These are phyloP conservation scores for Trametes cubensis DNA, from an alignment of 768 basidiomycete species.

Conservation along the genomic window DNA sequence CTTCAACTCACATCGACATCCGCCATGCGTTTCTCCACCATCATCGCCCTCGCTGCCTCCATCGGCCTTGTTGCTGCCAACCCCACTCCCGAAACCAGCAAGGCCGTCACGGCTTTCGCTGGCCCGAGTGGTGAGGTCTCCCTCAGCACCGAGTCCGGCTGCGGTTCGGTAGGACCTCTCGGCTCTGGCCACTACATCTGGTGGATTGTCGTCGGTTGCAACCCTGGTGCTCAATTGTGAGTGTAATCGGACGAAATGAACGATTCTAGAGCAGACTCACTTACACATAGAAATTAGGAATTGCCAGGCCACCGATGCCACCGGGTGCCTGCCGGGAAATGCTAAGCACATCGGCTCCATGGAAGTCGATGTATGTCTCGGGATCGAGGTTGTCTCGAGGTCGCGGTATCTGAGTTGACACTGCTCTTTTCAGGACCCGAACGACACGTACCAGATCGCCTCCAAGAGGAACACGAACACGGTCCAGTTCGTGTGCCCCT, in stretches of 20 bases:
- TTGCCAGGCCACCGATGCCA: constrained; percentile 12
- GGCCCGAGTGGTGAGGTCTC: constrained; percentile 4
- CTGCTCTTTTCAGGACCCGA: constrained; percentile 1
- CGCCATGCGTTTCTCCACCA: constrained; percentile 12
- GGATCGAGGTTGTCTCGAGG: too few relatives aligned
- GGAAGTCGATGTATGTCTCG: constrained; percentile 10
- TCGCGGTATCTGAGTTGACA: too few relatives aligned
- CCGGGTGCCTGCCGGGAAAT: constrained; percentile 7
- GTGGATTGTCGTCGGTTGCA: constrained; percentile 4
- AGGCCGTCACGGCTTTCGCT: background rate
- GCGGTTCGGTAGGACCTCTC: constrained; percentile 11
- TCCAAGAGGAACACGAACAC: constrained; percentile 5
- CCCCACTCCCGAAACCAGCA: background rate
- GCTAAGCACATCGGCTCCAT: constrained; percentile 1
- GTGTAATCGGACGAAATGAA: background rate
- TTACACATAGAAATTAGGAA: background rate
- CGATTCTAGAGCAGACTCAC: too few relatives aligned
- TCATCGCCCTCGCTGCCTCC: constrained; percentile 10
- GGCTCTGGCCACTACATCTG: constrained; percentile 10
- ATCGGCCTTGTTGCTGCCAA: constrained; percentile 3
- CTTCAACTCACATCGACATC: too few relatives aligned
- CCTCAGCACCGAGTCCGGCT: constrained; percentile 6
- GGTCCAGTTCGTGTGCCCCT: constrained; percentile 13
- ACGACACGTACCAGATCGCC: constrained; percentile 13
- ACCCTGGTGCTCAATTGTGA: background rate